Percentiles rank a stretch among this genome's conserved stretches.
phyloP scores from a whole-genome alignment of 805 yeast genomes.

The Spathaspora girioi region DNA sequence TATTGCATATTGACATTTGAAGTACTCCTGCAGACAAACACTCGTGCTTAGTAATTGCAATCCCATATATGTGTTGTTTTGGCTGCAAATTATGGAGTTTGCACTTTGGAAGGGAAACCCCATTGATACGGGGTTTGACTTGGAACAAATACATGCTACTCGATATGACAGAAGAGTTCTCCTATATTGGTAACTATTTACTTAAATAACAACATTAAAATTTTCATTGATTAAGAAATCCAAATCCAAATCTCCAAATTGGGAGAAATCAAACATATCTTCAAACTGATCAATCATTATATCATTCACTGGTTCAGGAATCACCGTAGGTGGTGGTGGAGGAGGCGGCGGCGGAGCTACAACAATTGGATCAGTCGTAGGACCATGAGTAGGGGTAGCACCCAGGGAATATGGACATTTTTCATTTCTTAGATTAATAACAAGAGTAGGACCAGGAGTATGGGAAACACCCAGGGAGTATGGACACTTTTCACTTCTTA shows the following conservation, averaged over 20 bases:
- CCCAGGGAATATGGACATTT: neutral
- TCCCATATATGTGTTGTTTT: no score
- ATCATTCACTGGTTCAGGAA: neutral
- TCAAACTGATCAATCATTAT: neutral
- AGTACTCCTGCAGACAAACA: no score
- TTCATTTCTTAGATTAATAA: conserved; percentile 12
- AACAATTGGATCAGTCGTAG: neutral
- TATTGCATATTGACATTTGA: no score
- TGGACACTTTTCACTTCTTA: conserved; percentile 6
- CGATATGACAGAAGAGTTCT: neutral
- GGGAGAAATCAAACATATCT: conserved; percentile 2
- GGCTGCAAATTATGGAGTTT: no score
- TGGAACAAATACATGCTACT: no score
- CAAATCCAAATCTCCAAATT: conserved; percentile 21
- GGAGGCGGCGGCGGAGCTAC: neutral
- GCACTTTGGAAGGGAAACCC: no score
- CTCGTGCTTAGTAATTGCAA: no score
- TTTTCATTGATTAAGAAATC: conserved; percentile 27
- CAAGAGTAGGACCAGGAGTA: neutral
- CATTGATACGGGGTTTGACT: no score
- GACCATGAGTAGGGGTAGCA: neutral
- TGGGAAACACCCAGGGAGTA: neutral
- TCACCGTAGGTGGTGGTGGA: neutral
- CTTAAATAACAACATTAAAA: conserved; percentile 6
- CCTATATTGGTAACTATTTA: neutral